Percentiles rank a stretch among this genome's conserved stretches.
These are phyloP conservation scores for Fusarium sp. DNA, from an alignment of 2,329 filamentous ascomycete species.

Conservation along the genomic window DNA sequence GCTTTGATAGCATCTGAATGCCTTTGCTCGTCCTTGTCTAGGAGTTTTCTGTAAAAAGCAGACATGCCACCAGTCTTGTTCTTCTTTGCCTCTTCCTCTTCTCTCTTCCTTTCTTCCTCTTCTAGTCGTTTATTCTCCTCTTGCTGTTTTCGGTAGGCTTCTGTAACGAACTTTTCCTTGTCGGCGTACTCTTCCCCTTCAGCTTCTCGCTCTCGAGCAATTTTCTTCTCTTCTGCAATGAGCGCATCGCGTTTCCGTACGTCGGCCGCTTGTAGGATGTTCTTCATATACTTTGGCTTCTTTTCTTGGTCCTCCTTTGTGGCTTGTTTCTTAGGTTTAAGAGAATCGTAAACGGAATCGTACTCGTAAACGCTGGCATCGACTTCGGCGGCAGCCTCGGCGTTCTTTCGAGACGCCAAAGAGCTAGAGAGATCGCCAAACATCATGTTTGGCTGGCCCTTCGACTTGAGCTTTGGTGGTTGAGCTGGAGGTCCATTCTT, in stretches of 20 bases:
- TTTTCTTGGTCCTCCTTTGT: conserved; percentile 66
- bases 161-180: conserved; percentile 89
- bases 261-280: conserved; percentile 77
- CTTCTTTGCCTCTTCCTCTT: conserved; percentile 73
- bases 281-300: conserved; percentile 83
- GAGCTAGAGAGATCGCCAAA: conserved; percentile 76
- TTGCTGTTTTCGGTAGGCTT: conserved; percentile 84
- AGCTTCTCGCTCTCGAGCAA: conserved; percentile 80
- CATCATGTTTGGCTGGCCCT: conserved; percentile 56
- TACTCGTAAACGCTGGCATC: conserved; percentile 88
- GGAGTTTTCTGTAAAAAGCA: conserved; percentile 79
- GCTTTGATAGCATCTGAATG: conserved; percentile 78
- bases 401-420: conserved; percentile 71
- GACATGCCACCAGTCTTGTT: conserved; percentile 77
- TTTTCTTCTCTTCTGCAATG: conserved; percentile 82
- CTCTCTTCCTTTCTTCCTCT: conserved; percentile 74
- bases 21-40: conserved; percentile 76
- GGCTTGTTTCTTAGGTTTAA: conserved; percentile 74
- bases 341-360: conserved; percentile 82
- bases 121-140: conserved; percentile 78
- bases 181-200: conserved; percentile 85
- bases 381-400: conserved; percentile 71
- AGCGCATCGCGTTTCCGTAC: conserved; percentile 81
- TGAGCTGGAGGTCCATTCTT: conserved; percentile 51
- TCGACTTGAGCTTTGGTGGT: conserved; percentile 59